Base-by-base conservation (phyloP, 2,329 filamentous ascomycete species). In the Hirsutella thompsonii region DNA sequence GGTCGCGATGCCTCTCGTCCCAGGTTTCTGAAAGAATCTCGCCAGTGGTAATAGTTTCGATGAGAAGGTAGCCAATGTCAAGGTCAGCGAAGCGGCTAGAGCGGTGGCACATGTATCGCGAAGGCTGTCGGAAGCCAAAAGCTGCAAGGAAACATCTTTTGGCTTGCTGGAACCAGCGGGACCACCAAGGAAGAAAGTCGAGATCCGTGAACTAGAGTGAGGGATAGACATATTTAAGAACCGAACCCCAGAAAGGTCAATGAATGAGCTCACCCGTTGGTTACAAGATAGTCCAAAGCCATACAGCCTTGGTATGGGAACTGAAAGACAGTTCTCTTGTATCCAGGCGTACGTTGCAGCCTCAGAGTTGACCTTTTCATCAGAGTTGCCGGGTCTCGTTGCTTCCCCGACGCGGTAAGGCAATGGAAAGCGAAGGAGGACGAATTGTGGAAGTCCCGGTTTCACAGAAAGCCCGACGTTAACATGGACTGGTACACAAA, bases 341-440 rank as follows among this genome's bases (percentile, higher is more conserved):
- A 51, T 38, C 49, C 49, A 51, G 11, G 41, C 43, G 19, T 51
- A 50, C n/a, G 46, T 44, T 10, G 44, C 46, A 29, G 47, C 48
- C 35, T 51, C 47, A 41, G 37, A 43, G 23, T 45, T 44, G 33
- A 66, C 18, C 51, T 67, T 67, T 49, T 67, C 62, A 36, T 68
- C 59, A 11, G 54, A 56, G 39, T 61, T 66, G 14, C 61, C 63
- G 6, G 60, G 61, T 37, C 53, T 45, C 19, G 36, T 43, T 18
- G 38, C 41, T 41, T 67, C 63, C 19, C 61, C 63, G 8, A 63
- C 48, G 34, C 58, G 58, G 41, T 55, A 56, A 29, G 55, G 55
- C 46, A 60, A 42, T 36, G 58, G 53, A 32, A 55, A 51, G 28
- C 52, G 36, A 20, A 42, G 40, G 16, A 42, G 13, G n/a, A 42